Conservation (phyloP, 352 stramenopile genomes). For the Phytophthora vignae region DNA sequence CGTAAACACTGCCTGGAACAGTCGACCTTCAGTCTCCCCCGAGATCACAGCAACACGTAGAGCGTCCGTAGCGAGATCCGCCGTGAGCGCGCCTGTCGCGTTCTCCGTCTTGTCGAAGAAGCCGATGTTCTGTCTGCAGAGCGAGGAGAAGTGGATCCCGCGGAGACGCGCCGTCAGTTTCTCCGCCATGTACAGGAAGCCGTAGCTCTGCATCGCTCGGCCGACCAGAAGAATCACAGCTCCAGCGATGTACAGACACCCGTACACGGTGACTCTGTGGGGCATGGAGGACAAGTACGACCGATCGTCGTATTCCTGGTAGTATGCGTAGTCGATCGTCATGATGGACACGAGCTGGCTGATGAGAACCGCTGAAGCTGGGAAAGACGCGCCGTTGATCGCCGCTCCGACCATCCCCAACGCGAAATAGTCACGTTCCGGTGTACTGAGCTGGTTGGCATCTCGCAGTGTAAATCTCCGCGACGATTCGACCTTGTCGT, state of each 20-base stretch:
- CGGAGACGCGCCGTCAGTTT: slow-evolving; percentile 59
- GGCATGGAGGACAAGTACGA: slow-evolving; percentile 37
- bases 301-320: slow-evolving; percentile 24
- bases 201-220: slow-evolving; percentile 44
- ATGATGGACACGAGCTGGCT: slow-evolving; percentile 38
- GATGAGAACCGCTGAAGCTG: slow-evolving; percentile 33
- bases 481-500: background rate
- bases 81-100: slow-evolving; percentile 46
- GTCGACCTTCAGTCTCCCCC: slow-evolving; percentile 50
- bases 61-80: slow-evolving; percentile 58
- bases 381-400: slow-evolving; percentile 31
- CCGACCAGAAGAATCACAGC: slow-evolving; percentile 37
- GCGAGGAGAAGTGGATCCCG: slow-evolving; percentile 56
- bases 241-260: slow-evolving; percentile 49
- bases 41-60: slow-evolving; percentile 55
- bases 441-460: slow-evolving; percentile 28
- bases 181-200: slow-evolving; percentile 60
- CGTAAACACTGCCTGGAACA: slow-evolving; percentile 59
- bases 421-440: slow-evolving; percentile 31
- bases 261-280: slow-evolving; percentile 41
- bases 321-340: slow-evolving; percentile 43
- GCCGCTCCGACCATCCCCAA: slow-evolving; percentile 29
- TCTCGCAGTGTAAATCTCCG: background rate
- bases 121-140: slow-evolving; percentile 60
- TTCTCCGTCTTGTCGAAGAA: slow-evolving; percentile 49